Base-by-base conservation (phyloP, 2,329 filamentous ascomycete genomes). In the Botryosphaeria dothidea region DNA sequence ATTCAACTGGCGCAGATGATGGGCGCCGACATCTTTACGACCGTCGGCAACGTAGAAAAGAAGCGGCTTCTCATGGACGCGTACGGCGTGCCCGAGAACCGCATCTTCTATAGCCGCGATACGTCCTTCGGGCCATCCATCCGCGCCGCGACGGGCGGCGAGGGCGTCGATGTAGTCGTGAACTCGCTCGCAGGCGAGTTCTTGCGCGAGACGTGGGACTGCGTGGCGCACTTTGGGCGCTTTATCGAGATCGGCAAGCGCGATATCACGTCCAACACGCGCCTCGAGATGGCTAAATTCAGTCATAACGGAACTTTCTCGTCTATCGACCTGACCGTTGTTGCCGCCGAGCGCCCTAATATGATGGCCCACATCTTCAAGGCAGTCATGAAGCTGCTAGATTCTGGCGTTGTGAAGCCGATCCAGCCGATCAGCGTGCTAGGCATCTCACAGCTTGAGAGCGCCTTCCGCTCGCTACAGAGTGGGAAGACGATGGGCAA, bases 161-260 rank as follows among this genome's bases (percentile, higher is more conserved):
- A 67, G 7, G 77, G 77, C 17, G 74, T 78, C 2, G 74, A 79
- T 63, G 72, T 78, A 3, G 69, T 77, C 6, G 65, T 78, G 48
- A 79, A 78, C 65, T 70, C 69, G 3, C 64, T 71, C 1, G 57
- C 68, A 5, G 76, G 76, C 1, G 67, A 73, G n/a, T 48, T 70
- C 1, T 67, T 78, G 6, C 64, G 69, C 23, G 64, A 68, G 36
- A 69, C 70, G 2, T 77, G 72, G 73, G 63, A 70, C 7, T 69
- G 67, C 54, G 36, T 75, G 8, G 75, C 75, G 1, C 65, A 67
- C 2, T 74, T 73, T 31, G 77, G 77, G 3, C 68, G 70, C 9
- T 70, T 78, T 71, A 71, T 66, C 23, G 70, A 72, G 19, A 49
- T 72, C n/a, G 69, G 69, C 3, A 52, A 58, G 23, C 13, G 54